Evolutionary conservation across 495 filamentous ascomycete species (phyloP), one percentile per base, ranked within the genome.

Genomic region (Penicillium pancosmium): DNA sequence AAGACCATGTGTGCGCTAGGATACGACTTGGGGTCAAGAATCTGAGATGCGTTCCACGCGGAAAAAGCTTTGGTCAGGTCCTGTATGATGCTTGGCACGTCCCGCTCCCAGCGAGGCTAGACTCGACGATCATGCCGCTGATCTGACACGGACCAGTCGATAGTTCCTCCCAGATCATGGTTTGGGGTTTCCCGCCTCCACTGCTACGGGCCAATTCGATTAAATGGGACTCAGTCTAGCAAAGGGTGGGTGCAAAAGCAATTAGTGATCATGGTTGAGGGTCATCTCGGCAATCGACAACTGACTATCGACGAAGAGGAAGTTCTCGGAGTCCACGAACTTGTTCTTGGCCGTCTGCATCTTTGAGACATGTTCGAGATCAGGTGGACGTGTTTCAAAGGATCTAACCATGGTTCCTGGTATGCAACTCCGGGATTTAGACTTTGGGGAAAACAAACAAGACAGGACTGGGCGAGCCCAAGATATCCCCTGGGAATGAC

Each of bases 71-170:
- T 33, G 18, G 47, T 43, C 47, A 52, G 41, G 31, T 54, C 38
- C 18, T 50, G 61, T 33, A 47, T 38, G 53, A 43, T 49, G 18
- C 53, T 50, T 59, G 57, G 41, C 48, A 48, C 27, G 50, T 60
- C 44, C 34, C 35, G 40, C 49, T 35, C 54, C 4, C 55, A 36
- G 31, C 38, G 31, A 44, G 50, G 50, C 56, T 55, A 53, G 47
- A 13, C 8, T 54, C 15, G 49, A 33, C 23, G 63, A 68, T 68
- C 66, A 46, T 40, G n/a, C 40, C 18, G 63, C 40, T 54, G 57
- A 68, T 67, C 63, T 54, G 55, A 27, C 61, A 60, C 53, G 57
- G 57, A 57, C 57, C 62, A 61, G 50, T 54, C 59, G 59, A 63
- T 63, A 68, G 57, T 66, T 57, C 36, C 31, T 21, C 55, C 51